These are phyloP conservation scores for Lunasporangiospora selenospora DNA, from an alignment of 192 early-diverging fungal species.

Conservation along the genomic window DNA sequence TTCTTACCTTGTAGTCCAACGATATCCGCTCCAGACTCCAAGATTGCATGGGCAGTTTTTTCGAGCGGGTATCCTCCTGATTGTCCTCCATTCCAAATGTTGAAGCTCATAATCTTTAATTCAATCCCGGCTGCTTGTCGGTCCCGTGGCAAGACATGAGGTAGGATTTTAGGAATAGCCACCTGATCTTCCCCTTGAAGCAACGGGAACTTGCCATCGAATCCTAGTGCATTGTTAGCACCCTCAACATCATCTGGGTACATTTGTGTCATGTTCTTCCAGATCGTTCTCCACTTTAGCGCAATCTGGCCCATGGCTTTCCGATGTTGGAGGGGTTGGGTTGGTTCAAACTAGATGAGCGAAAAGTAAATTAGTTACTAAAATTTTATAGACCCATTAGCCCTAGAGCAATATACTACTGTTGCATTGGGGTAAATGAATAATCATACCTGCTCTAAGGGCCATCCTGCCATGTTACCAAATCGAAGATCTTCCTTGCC, in stretches of 20 bases:
- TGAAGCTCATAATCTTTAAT: slow-evolving; percentile 49
- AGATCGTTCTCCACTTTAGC: slow-evolving; percentile 28
- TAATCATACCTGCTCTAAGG: slow-evolving; percentile 36
- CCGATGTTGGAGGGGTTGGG: slow-evolving; percentile 17
- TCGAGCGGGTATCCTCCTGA: slow-evolving; percentile 17
- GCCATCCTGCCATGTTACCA: slow-evolving; percentile 40
- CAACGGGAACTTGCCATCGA: slow-evolving; percentile 20
- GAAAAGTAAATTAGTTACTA: too few relatives aligned
- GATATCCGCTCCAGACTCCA: slow-evolving; percentile 45
- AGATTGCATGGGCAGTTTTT: slow-evolving; percentile 45
- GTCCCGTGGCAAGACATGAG: slow-evolving; percentile 28
- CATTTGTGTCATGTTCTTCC: slow-evolving; percentile 6
- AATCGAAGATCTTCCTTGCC: slow-evolving; percentile 44
- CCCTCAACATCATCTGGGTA: slow-evolving; percentile 25
- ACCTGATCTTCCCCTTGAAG: background rate
- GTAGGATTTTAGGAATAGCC: slow-evolving; percentile 14
- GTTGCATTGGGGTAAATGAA: too few relatives aligned
- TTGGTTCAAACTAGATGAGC: slow-evolving; percentile 12
- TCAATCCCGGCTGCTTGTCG: slow-evolving; percentile 37
- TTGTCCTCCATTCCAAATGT: slow-evolving; percentile 49
- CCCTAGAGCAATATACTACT: too few relatives aligned
- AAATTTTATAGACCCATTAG: too few relatives aligned
- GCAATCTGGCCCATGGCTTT: slow-evolving; percentile 22
- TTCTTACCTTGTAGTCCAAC: slow-evolving; percentile 48
- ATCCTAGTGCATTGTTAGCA: slow-evolving; percentile 36